Evolutionary conservation across 1,284 basidiomycete genomes (phyloP).

Genomic region (Cutaneotrichosporon sp.): DNA sequence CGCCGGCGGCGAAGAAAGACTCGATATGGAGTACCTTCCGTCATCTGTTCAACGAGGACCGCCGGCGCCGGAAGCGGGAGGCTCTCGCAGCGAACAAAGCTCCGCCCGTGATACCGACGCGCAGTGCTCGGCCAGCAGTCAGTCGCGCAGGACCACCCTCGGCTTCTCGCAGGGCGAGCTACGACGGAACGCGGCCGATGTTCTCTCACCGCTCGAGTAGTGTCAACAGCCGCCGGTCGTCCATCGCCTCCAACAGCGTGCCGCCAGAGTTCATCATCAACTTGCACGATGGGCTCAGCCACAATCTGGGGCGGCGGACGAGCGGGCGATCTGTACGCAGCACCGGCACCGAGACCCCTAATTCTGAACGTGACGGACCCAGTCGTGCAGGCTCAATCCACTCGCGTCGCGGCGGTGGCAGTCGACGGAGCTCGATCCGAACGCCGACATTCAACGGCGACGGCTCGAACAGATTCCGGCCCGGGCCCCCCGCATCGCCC

Average conservation of each 20-base stretch:
- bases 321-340: constrained; percentile 14
- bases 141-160: constrained; percentile 26
- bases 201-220: constrained; percentile 50
- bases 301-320: constrained; percentile 38
- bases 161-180: constrained; percentile 35
- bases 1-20: constrained; percentile 38
- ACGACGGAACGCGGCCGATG: constrained; percentile 37
- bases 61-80: constrained; percentile 49
- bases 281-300: constrained; percentile 32
- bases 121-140: constrained; percentile 33
- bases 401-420: constrained; percentile 32
- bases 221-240: constrained; percentile 52
- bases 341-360: constrained; percentile 49
- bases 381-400: constrained; percentile 43
- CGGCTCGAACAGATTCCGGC: constrained; percentile 25
- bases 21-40: constrained; percentile 55
- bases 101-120: constrained; percentile 35
- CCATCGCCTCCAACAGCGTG: constrained; percentile 44
- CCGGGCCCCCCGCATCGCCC: constrained; percentile 34
- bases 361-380: constrained; percentile 43
- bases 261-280: constrained; percentile 33
- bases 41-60: constrained; percentile 55
- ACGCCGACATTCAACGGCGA: constrained; percentile 38
- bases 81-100: constrained; percentile 7
- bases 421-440: constrained; percentile 34